phyloP scores from a whole-genome alignment of 768 basidiomycete species.

The Termitomyces sp. region DNA sequence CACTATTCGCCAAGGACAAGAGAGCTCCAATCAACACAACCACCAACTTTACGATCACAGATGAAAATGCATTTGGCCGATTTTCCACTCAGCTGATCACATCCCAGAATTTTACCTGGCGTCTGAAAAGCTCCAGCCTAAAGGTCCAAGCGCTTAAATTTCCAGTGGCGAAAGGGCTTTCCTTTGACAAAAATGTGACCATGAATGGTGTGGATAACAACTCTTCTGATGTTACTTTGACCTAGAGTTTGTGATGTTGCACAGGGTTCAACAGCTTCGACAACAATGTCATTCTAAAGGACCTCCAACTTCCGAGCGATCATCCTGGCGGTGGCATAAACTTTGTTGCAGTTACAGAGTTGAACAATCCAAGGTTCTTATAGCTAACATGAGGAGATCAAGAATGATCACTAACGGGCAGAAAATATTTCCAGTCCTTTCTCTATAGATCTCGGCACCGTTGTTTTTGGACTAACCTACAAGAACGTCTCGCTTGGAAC shows the following conservation, averaged over 20 bases:
- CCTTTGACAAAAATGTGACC: slow-evolving; percentile 55
- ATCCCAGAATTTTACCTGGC: slow-evolving; percentile 63
- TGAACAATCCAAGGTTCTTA: slow-evolving; percentile 53
- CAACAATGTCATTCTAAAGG: slow-evolving; percentile 47
- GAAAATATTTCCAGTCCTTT: slow-evolving; percentile 45
- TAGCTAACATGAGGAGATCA: neutral
- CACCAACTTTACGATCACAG: slow-evolving; percentile 49
- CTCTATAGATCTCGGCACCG: slow-evolving; percentile 62
- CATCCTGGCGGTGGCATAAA: slow-evolving; percentile 64
- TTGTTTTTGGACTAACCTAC: slow-evolving; percentile 58
- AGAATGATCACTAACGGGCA: neutral
- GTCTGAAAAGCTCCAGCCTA: slow-evolving; percentile 49
- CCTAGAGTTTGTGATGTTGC: neutral
- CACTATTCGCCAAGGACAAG: slow-evolving; percentile 46
- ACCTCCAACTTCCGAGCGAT: slow-evolving; percentile 64
- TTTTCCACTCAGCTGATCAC: slow-evolving; percentile 66
- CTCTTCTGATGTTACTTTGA: neutral
- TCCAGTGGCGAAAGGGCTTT: slow-evolving; percentile 59
- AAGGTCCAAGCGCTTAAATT: slow-evolving; percentile 64
- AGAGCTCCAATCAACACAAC: slow-evolving; percentile 60
- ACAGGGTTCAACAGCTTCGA: slow-evolving; percentile 59
- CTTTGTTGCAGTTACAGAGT: slow-evolving; percentile 49
- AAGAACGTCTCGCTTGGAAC: slow-evolving; percentile 49
- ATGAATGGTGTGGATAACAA: slow-evolving; percentile 39
- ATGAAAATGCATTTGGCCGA: slow-evolving; percentile 53